Percentiles rank a stretch among this genome's conserved stretches.
These are phyloP conservation scores for Dioszegia hungarica DNA, from an alignment of 768 basidiomycete species.

Conservation along the genomic window DNA sequence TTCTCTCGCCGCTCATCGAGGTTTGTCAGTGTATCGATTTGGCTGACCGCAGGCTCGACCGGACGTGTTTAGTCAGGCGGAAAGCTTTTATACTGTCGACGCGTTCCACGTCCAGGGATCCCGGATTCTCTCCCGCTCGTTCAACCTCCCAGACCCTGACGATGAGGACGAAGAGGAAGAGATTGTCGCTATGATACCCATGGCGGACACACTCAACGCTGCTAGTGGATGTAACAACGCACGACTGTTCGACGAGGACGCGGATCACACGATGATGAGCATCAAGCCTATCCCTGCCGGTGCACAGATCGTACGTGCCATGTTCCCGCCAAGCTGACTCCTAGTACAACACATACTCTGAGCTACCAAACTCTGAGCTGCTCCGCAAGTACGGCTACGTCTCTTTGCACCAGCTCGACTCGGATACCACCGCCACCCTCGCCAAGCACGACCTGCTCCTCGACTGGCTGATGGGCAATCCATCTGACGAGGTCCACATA, in stretches of 20 bases:
- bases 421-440: conserved; percentile 5
- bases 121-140: conserved; percentile 85
- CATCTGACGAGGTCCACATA: conserved; percentile 45
- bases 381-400: conserved; percentile 93
- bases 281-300: conserved; percentile 59
- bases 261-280: conserved; percentile 60
- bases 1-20: conserved; percentile 65
- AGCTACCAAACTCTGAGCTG: conserved; percentile 85
- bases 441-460: conserved; percentile 16
- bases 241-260: conserved; percentile 59
- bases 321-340: neutral
- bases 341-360: conserved; percentile 97
- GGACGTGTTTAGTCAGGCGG: conserved; percentile 56
- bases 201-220: conserved; percentile 95
- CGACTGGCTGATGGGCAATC: conserved; percentile 41
- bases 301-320: conserved; percentile 72
- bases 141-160: conserved; percentile 61
- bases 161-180: conserved; percentile 56
- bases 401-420: conserved; percentile 58
- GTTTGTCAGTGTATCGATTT: conserved; percentile 51
- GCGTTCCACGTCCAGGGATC: conserved; percentile 86
- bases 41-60: conserved; percentile 28
- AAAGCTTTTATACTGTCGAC: conserved; percentile 61
- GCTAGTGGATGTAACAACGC: conserved; percentile 79
- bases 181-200: conserved; percentile 84